A percentile compares a stretch with the other conserved stretches of the same genome.
Conservation (phyloP, 2,329 filamentous ascomycete species). For the Fusarium sp. region DNA sequence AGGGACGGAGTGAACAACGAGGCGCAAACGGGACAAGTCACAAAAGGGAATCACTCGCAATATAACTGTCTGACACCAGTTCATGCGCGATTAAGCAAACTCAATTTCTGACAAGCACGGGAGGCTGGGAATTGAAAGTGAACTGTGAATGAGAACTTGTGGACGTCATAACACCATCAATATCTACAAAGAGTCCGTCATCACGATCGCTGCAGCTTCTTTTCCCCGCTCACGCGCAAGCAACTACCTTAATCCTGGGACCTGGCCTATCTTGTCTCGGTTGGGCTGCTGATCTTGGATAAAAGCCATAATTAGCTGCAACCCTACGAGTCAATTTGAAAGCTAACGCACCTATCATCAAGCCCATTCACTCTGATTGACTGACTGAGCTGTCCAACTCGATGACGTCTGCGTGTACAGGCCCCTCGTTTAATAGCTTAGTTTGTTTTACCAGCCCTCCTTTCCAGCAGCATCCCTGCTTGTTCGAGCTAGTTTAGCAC, state of each 20-base stretch:
- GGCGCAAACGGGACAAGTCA: background rate
- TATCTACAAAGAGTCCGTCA: slow-evolving; percentile 19
- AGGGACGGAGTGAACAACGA: background rate
- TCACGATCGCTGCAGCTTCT: slow-evolving; percentile 6
- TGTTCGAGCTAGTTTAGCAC: slow-evolving; percentile 17
- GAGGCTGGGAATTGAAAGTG: slow-evolving; percentile 9
- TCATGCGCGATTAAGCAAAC: slow-evolving; percentile 12
- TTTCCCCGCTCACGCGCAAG: slow-evolving; percentile 24
- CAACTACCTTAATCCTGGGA: slow-evolving; percentile 12
- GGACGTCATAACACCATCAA: slow-evolving; percentile 41
- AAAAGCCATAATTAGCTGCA: background rate
- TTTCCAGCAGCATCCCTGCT: slow-evolving; percentile 13
- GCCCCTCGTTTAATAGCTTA: background rate
- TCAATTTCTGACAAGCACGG: background rate
- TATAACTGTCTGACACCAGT: slow-evolving; percentile 12
- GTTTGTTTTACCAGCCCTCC: background rate
- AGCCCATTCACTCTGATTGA: background rate
- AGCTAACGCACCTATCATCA: slow-evolving; percentile 6
- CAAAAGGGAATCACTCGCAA: background rate
- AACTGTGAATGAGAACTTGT: slow-evolving; percentile 18
- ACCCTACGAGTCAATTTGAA: background rate
- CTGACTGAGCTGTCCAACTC: background rate
- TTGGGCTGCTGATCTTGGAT: slow-evolving; percentile 5
- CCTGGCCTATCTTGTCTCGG: background rate
- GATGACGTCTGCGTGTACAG: slow-evolving; percentile 3